Evolutionary conservation across 495 filamentous ascomycete species (phyloP).

Genomic region (Xanthoparmelia taractica): DNA sequence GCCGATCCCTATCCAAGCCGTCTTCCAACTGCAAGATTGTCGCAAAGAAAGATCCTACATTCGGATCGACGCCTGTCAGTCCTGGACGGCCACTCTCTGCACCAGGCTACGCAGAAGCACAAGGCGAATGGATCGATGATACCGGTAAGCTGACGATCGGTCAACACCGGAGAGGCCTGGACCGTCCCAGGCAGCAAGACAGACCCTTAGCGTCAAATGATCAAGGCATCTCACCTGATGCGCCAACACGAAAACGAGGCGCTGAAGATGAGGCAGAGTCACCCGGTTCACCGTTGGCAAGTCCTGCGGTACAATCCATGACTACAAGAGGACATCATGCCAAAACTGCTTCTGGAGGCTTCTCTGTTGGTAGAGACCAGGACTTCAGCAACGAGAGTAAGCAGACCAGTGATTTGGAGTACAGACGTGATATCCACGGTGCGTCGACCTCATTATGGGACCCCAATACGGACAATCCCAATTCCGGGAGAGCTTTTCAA

Average conservation of each 20-base stretch:
- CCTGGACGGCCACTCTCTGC: neutral
- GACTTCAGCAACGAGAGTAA: neutral
- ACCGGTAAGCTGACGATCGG: conserved; percentile 10
- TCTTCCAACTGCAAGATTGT: neutral
- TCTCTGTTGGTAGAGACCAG: neutral
- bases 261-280: neutral
- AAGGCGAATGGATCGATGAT: conserved; percentile 12
- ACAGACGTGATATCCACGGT: neutral
- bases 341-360: neutral
- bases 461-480: neutral
- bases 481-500: neutral
- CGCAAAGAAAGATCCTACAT: neutral
- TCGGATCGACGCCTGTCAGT: neutral
- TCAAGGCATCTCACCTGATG: neutral
- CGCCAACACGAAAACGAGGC: conserved; percentile 14
- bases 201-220: neutral
- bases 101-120: neutral
- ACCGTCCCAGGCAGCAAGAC: neutral
- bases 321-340: neutral
- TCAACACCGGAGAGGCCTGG: neutral
- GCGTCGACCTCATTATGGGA: neutral
- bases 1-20: neutral
- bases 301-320: neutral
- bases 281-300: neutral
- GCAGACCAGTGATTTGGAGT: neutral